Base-by-base conservation (phyloP, 495 filamentous ascomycete genomes). In the Xylaria palmicola region DNA sequence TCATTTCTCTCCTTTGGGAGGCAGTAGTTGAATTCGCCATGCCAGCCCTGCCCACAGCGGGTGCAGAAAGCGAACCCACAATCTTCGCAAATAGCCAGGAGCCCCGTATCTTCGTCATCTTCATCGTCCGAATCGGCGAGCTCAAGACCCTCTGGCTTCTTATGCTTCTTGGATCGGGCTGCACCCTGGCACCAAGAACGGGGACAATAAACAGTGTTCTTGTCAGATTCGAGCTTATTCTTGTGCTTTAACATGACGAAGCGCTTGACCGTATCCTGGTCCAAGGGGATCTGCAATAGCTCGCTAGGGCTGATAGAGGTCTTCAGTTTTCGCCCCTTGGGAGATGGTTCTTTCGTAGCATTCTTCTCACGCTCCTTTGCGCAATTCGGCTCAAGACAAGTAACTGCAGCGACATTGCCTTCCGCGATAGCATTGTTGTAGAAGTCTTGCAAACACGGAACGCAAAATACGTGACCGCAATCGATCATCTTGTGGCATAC, bases 201-300 rank as follows among this genome's bases (percentile, higher is more conserved):
- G 3, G 94, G 94, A 67, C 94, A 98, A 70, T 94, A 97, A n/a
- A 97, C 83, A 0, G 93, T 97, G 45, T 85, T 88, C 63, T 90
- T 92, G 65, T 98, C 93, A 0, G 91, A 86, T 70, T 97, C 94
- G 8, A 97, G 81, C 64, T 91, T 88, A 54, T 87, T 89, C 75
- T 98, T 98, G 62, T 93, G 89, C 74, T 95, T 97, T 32, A 98
- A 76, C 27, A 84, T 85, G 6, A 93, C 89, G 66, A 94, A 98
- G 44, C 94, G 89, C 62, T 90, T 87, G 13, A 97, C 91, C 4
- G 75, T 83, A 20, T 89, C 87, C 44, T 85, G 77, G 13, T 86
- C 79, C 4, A 98, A 70, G 0, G 90, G 90, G 39, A 98, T 96
- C 60, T 95, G 89, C 2, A 92, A 76, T 17, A 98, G 82, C 72